A percentile compares a stretch with the other conserved stretches of the same genome.
Conservation (phyloP, 768 basidiomycete genomes). For the Kwoniella shandongensis region DNA sequence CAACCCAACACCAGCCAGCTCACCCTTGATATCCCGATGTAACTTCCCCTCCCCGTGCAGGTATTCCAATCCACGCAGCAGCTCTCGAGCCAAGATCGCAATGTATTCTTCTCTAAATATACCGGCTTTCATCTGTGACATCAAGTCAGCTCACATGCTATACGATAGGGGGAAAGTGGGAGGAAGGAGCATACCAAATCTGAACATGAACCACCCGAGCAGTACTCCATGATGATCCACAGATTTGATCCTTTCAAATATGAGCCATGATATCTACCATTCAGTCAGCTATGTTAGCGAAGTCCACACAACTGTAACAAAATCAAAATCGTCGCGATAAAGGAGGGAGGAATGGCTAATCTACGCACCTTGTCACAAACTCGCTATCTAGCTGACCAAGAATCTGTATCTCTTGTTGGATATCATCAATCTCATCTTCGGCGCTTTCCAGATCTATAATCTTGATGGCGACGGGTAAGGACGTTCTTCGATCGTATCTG, state of each 20-base stretch:
- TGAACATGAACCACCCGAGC: conserved; percentile 95
- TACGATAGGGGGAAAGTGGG: not conserved
- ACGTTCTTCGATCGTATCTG: conserved; percentile 92
- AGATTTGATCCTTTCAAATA: conserved; percentile 92
- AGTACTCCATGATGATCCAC: conserved; percentile 99
- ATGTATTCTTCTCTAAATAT: conserved; percentile 98
- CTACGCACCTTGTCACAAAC: conserved; percentile 85
- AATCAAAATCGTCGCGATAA: too few species aligned
- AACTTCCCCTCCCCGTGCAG: conserved; percentile 94
- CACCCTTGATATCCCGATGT: conserved; percentile 99
- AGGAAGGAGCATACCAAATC: conserved; percentile 69
- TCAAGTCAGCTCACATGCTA: not conserved
- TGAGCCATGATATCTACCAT: conserved; percentile 91
- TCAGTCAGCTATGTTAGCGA: too few species aligned
- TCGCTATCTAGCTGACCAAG: conserved; percentile 93
- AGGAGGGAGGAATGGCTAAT: too few species aligned
- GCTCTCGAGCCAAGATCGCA: conserved; percentile 90
- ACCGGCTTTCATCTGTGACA: conserved; percentile 88
- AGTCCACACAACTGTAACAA: too few species aligned
- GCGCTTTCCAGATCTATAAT: conserved; percentile 99
- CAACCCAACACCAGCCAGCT: conserved; percentile 10
- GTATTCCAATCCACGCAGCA: conserved; percentile 89
- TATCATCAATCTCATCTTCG: conserved; percentile 99
- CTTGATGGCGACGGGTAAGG: conserved; percentile 98
- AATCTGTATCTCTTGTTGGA: conserved; percentile 96